phyloP scores from a whole-genome alignment of 2,329 filamentous ascomycete species.

The Rhexocercosporidium sp. region DNA sequence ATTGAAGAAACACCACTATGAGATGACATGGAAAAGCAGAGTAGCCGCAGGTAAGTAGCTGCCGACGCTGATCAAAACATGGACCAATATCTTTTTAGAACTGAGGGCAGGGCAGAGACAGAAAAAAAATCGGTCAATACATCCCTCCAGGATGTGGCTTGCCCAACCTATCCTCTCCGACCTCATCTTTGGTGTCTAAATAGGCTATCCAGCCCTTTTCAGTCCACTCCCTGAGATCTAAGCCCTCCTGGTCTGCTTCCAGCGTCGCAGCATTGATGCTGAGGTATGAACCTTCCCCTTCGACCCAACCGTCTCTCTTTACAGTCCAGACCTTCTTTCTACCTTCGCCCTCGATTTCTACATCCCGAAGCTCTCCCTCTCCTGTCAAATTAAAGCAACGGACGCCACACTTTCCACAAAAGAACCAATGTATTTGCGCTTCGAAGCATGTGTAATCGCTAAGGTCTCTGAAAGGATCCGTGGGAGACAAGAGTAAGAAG shows the following conservation, averaged over 20 bases:
- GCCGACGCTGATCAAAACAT: too few relatives aligned
- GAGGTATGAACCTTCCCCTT: constrained; percentile 41
- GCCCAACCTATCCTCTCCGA: constrained; percentile 24
- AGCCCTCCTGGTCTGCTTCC: constrained; percentile 45
- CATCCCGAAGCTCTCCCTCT: constrained; percentile 39
- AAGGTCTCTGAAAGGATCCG: constrained; percentile 45
- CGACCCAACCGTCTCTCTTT: constrained; percentile 39
- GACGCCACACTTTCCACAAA: constrained; percentile 53
- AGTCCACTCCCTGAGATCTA: constrained; percentile 46
- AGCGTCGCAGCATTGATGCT: constrained; percentile 47
- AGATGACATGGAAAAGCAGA: too few relatives aligned
- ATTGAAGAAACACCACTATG: too few relatives aligned
- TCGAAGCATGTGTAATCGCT: constrained; percentile 48
- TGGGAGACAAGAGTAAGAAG: constrained; percentile 53
- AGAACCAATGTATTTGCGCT: constrained; percentile 48
- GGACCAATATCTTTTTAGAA: too few relatives aligned
- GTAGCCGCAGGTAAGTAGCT: too few relatives aligned
- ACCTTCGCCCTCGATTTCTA: constrained; percentile 25
- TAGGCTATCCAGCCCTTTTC: constrained; percentile 44
- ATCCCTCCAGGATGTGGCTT: constrained; percentile 36
- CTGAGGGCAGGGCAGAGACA: too few relatives aligned
- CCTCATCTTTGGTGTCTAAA: constrained; percentile 30
- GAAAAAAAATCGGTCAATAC: too few relatives aligned
- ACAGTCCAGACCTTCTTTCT: constrained; percentile 39
- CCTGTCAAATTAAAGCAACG: constrained; percentile 50